Base-by-base conservation (phyloP, 352 stramenopile genomes). In the Phytophthora europaea region DNA sequence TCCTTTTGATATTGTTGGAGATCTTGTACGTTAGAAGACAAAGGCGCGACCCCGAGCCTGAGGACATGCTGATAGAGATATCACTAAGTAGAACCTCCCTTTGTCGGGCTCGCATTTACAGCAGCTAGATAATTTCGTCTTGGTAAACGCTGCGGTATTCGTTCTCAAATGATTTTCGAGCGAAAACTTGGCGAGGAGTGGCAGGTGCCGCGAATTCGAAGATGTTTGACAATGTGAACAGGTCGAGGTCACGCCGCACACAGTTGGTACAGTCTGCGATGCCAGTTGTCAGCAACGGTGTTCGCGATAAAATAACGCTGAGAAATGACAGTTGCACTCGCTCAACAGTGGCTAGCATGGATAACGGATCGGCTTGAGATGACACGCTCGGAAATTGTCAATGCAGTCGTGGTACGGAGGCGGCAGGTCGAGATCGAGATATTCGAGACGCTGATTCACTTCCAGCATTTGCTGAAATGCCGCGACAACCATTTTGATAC, bases 401-500 rank as follows among this genome's bases (percentile, higher is more conserved):
- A 65, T 22, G 43, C 22, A 47, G 9, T 28, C 6, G 10, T 65
- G 56, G 23, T 65, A 55, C 6, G 43, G 23, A 22, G 20, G 16
- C 22, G 40, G 45, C 16, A 56, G 23, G 26, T 55, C 26, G 18
- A 54, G n/a, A 26, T 54, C 58, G 38, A 65, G 43, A 38, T 34
- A 34, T n/a, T 65, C 43, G 8, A 65, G 38, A 9, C 9, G 26
- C 13, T 43, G 12, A 31, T 55, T 65, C 43, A 45, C 26, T 18
- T 65, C 15, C 20, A 65, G 43, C 38, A 65, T 65, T 38, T 52
- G 9, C 20, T 38, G 22, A 12, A 62, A 12, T 38, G 56, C 38
- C 34, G 33, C 23, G n/a, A 62, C 34, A n/a, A 52, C 38, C 6
- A 36, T 22, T 22, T 52, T 4, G 34, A 62, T 23, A 7, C 13